These are phyloP conservation scores for Vicia faba DNA, from an alignment of 306 rosid genomes.

Conservation along the genomic window DNA sequence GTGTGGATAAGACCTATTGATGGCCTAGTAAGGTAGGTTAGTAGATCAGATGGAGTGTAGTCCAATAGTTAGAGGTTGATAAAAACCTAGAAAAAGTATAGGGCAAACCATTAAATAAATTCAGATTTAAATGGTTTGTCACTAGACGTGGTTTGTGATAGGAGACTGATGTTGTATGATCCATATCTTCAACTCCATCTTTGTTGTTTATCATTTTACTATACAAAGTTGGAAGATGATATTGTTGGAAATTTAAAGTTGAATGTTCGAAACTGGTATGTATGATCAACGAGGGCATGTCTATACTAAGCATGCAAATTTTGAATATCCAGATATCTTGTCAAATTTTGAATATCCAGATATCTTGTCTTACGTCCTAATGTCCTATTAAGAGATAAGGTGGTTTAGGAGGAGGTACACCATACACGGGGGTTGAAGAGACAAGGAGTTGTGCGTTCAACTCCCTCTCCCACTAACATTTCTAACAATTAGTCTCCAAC, in stretches of 20 bases:
- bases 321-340: not conserved
- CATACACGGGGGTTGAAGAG: not conserved
- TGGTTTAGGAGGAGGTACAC: not conserved
- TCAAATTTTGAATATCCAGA: not conserved
- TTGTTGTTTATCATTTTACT: not conserved
- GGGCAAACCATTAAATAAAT: not conserved
- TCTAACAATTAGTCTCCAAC: not conserved
- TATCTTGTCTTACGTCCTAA: not conserved
- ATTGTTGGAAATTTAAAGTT: not conserved
- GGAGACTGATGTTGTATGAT: not conserved
- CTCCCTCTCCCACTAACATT: not conserved
- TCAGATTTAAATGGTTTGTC: not conserved
- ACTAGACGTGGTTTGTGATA: not conserved
- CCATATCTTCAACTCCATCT: not conserved
- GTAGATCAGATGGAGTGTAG: constrained; percentile 12
- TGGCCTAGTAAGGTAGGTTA: not conserved
- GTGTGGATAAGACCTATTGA: not conserved
- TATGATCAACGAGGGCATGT: not conserved
- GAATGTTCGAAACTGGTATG: not conserved
- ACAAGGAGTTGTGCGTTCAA: not conserved
- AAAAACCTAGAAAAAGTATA: not conserved
- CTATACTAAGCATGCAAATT: not conserved
- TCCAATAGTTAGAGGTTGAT: not conserved
- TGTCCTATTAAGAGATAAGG: not conserved
- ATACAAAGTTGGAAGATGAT: not conserved